Evolutionary conservation across 2,329 filamentous ascomycete species (phyloP).

Genomic region (Periconia macrospinosa): DNA sequence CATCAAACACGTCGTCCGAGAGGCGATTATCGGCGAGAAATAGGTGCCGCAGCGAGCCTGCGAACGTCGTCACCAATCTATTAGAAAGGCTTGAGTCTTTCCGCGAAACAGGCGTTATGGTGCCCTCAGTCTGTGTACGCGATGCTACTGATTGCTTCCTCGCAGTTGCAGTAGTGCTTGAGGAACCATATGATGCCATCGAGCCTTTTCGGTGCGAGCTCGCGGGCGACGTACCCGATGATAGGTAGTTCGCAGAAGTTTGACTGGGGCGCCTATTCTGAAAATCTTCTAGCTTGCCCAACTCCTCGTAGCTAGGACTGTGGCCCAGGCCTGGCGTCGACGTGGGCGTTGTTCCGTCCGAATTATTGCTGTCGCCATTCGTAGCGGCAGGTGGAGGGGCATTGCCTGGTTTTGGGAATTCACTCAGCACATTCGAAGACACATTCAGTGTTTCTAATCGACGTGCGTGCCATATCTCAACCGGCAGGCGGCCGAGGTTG

Average conservation of each 20-base stretch:
- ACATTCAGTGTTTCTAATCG: slow-evolving; percentile 90
- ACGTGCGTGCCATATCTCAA: slow-evolving; percentile 94
- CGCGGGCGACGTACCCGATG: slow-evolving; percentile 72
- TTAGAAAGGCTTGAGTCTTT: slow-evolving; percentile 90
- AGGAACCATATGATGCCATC: slow-evolving; percentile 73
- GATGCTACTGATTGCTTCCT: slow-evolving; percentile 84
- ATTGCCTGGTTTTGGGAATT: slow-evolving; percentile 80
- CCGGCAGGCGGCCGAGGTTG: slow-evolving; percentile 84
- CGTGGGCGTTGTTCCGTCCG: slow-evolving; percentile 48
- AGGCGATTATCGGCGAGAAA: slow-evolving; percentile 92
- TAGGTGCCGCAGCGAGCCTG: slow-evolving; percentile 78
- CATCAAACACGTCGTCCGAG: slow-evolving; percentile 92
- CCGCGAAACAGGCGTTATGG: slow-evolving; percentile 62
- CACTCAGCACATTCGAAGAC: slow-evolving; percentile 89
- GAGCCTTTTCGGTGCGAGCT: slow-evolving; percentile 74
- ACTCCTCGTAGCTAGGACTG: slow-evolving; percentile 76
- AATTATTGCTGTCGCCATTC: slow-evolving; percentile 34
- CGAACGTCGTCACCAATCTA: slow-evolving; percentile 82
- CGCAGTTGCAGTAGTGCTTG: slow-evolving; percentile 25
- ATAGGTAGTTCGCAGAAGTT: slow-evolving; percentile 74
- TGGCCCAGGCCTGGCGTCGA: slow-evolving; percentile 47
- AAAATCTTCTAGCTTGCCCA: slow-evolving; percentile 66
- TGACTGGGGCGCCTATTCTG: slow-evolving; percentile 78
- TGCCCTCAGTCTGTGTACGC: slow-evolving; percentile 61
- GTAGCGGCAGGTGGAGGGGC: slow-evolving; percentile 63